A percentile compares a stretch with the other conserved stretches of the same genome.
phyloP scores from a whole-genome alignment of 2,329 filamentous ascomycete genomes.

The Fusarium mundagurra region DNA sequence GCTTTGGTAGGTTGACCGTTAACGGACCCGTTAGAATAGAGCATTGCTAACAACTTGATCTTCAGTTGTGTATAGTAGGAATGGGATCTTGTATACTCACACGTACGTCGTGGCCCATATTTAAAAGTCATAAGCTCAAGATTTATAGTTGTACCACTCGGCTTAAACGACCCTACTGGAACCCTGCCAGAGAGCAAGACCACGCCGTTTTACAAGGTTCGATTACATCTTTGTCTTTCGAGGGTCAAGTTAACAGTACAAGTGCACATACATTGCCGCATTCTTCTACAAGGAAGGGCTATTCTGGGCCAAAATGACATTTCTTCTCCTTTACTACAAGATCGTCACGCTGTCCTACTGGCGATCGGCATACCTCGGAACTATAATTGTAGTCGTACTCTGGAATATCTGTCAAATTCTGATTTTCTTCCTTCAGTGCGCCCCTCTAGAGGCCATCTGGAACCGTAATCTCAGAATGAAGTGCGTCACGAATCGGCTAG shows the following conservation, averaged over 20 bases:
- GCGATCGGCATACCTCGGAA: neutral
- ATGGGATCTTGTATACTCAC: constrained; percentile 7
- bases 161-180: constrained; percentile 7
- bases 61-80: constrained; percentile 12
- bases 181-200: neutral
- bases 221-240: accelerated
- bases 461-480: neutral
- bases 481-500: neutral
- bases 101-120: neutral
- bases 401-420: constrained; percentile 10
- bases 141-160: constrained; percentile 10
- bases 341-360: constrained; percentile 17
- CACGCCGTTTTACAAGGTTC: constrained; percentile 9
- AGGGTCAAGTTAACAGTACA: neutral
- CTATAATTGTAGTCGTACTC: neutral
- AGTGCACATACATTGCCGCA: constrained; percentile 23
- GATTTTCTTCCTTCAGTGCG: constrained; percentile 13
- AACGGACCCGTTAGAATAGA: too few species aligned
- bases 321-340: constrained; percentile 31
- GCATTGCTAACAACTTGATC: neutral
- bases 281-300: constrained; percentile 18
- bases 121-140: neutral
- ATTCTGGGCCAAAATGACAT: constrained; percentile 18
- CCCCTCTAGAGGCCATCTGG: constrained; percentile 15
- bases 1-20: constrained; percentile 18